A percentile compares a stretch with the other conserved stretches of the same genome.
phyloP scores from a whole-genome alignment of 108 stramenopile species.

The Ochromonas danica region DNA sequence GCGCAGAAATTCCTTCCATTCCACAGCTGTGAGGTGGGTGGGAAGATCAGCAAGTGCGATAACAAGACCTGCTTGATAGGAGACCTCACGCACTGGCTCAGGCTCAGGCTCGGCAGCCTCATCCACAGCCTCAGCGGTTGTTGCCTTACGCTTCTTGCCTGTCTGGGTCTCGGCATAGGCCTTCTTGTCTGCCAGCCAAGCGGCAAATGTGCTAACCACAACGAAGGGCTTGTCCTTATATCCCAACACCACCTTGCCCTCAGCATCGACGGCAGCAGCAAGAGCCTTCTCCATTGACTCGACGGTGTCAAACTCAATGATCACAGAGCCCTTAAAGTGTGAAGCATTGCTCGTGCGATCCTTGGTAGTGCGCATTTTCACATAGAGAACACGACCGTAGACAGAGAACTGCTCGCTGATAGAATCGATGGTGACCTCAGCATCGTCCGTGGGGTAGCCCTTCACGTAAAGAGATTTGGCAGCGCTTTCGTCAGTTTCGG shows the following conservation, averaged over 20 bases:
- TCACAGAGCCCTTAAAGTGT: slow-evolving; percentile 37
- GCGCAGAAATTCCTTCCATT: slow-evolving; percentile 2
- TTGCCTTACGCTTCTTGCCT: not conserved
- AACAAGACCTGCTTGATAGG: not conserved
- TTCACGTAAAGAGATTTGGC: slow-evolving; percentile 36
- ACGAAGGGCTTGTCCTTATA: not conserved
- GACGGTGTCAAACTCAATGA: slow-evolving; percentile 31
- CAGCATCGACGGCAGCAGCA: not conserved
- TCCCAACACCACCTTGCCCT: not conserved
- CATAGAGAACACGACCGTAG: not conserved
- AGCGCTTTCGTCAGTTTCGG: not conserved
- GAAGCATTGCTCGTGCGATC: too few species aligned
- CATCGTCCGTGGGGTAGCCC: slow-evolving; percentile 29
- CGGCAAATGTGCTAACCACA: slow-evolving; percentile 6
- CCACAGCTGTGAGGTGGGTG: not conserved
- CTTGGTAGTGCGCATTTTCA: not conserved
- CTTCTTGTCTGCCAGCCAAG: slow-evolving; percentile 17
- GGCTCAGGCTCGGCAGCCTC: not conserved
- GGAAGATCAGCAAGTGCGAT: not conserved
- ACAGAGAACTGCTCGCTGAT: slow-evolving; percentile 30
- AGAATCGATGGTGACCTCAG: slow-evolving; percentile 27
- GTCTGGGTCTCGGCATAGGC: too few species aligned
- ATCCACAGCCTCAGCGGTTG: not conserved
- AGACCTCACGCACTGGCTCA: not conserved
- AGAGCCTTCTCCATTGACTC: not conserved